Percentiles rank a stretch among this genome's conserved stretches.
Conservation (phyloP, 2,329 filamentous ascomycete species). For the Gliomastix tumulicola region DNA sequence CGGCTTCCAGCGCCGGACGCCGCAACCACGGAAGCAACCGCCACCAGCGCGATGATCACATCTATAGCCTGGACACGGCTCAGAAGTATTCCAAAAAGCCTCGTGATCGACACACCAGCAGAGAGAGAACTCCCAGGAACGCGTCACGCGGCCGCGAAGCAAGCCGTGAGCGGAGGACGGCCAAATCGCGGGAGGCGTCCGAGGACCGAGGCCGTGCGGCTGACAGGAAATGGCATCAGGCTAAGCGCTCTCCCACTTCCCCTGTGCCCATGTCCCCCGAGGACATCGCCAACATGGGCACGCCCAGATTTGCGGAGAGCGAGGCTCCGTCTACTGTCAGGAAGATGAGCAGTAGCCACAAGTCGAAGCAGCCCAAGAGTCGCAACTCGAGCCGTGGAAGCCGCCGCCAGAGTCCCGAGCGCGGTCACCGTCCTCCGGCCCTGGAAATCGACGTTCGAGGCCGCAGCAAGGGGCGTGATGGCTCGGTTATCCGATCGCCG, state of each 20-base stretch:
- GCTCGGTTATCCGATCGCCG: conserved; percentile 61
- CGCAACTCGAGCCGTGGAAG: conserved; percentile 42
- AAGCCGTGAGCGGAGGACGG: conserved; percentile 41
- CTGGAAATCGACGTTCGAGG: conserved; percentile 50
- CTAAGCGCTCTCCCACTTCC: conserved; percentile 85
- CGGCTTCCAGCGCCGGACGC: conserved; percentile 43
- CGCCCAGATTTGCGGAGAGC: conserved; percentile 24
- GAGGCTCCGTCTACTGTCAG: conserved; percentile 36
- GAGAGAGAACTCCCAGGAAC: conserved; percentile 34
- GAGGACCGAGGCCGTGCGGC: conserved; percentile 63
- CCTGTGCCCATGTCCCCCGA: conserved; percentile 93
- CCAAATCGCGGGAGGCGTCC: conserved; percentile 54
- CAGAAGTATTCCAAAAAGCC: conserved; percentile 52
- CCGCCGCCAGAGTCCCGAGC: conserved; percentile 39
- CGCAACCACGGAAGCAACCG: conserved; percentile 33
- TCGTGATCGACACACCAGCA: conserved; percentile 46
- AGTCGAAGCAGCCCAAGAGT: conserved; percentile 25
- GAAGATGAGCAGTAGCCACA: conserved; percentile 27
- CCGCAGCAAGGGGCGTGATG: conserved; percentile 53
- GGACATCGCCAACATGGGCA: conserved; percentile 61
- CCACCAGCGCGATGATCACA: conserved; percentile 73
- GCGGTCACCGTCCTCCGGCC: conserved; percentile 27
- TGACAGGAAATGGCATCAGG: conserved; percentile 59
- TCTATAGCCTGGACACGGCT: conserved; percentile 77
- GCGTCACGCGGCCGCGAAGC: conserved; percentile 36